Evolutionary conservation across 164 flowering plant genomes (phyloP).

Genomic region (Cinnamomum chago): DNA sequence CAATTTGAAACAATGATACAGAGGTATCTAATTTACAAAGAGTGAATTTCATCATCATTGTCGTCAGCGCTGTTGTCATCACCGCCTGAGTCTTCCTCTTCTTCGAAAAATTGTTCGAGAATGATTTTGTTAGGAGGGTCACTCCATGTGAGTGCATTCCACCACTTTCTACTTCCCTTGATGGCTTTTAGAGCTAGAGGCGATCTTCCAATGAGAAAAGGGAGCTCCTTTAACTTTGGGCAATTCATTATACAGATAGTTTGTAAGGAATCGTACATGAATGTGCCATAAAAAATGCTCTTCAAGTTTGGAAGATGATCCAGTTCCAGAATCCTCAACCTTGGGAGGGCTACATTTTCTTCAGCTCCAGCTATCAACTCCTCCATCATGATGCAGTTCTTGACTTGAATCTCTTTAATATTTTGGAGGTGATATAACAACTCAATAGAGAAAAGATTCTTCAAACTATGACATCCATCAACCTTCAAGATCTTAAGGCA

Average conservation of each 20-base stretch:
- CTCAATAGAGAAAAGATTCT: background rate
- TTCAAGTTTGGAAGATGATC: background rate
- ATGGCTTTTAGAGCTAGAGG: background rate
- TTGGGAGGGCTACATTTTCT: background rate
- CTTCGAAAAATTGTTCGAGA: background rate
- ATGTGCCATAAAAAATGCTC: background rate
- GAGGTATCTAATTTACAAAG: too few relatives aligned
- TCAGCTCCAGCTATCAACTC: background rate
- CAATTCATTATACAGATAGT: background rate
- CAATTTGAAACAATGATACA: too few relatives aligned
- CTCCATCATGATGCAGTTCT: background rate
- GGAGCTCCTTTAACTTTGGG: background rate
- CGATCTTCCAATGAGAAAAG: background rate
- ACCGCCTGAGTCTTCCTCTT: too few relatives aligned
- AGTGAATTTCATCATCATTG: too few relatives aligned
- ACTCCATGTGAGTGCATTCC: background rate
- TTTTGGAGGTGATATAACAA: background rate
- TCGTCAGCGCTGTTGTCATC: background rate
- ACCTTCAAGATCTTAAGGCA: background rate
- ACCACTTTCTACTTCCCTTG: background rate
- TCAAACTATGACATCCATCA: background rate
- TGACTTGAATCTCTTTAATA: background rate
- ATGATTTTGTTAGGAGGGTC: background rate
- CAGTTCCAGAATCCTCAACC: background rate
- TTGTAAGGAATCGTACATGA: background rate